phyloP scores from a whole-genome alignment of 306 rosid genomes.

The Albizia julibrissin region DNA sequence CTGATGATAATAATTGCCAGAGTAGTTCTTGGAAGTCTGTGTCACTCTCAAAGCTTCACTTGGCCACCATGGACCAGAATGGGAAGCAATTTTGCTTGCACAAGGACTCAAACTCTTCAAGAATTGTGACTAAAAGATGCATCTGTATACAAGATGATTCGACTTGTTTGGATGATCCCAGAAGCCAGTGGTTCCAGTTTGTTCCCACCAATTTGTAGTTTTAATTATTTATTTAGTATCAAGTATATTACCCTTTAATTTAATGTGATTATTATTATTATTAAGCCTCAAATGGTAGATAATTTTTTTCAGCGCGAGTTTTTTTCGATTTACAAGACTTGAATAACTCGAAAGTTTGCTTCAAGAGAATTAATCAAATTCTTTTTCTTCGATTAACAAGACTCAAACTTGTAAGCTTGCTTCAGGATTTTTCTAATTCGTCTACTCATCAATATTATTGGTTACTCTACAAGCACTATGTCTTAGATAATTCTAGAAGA shows the following conservation, averaged over 20 bases:
- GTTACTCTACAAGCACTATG: no score
- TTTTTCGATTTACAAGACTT: no score
- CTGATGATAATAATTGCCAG: slow-evolving; percentile 16
- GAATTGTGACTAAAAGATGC: slow-evolving; percentile 33
- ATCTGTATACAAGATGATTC: slow-evolving; percentile 36
- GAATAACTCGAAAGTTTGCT: no score
- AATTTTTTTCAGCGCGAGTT: no score
- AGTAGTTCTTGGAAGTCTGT: slow-evolving; percentile 34
- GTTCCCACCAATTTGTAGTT: slow-evolving; percentile 37
- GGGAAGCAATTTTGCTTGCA: slow-evolving; percentile 34
- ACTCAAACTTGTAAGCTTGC: background rate
- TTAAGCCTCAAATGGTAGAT: no score
- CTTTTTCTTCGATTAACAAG: no score
- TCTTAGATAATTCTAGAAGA: no score
- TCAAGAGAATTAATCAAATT: no score
- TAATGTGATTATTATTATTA: no score
- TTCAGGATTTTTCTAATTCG: background rate
- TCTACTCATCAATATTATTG: no score
- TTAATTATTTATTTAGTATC: no score
- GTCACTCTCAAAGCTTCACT: slow-evolving; percentile 38
- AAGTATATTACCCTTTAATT: no score
- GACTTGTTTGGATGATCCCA: slow-evolving; percentile 38
- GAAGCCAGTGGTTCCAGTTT: slow-evolving; percentile 45
- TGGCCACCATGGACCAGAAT: slow-evolving; percentile 17
- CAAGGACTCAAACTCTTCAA: slow-evolving; percentile 22